phyloP scores from a whole-genome alignment of 169 alveolate species.

The Eimeria brunetti region DNA sequence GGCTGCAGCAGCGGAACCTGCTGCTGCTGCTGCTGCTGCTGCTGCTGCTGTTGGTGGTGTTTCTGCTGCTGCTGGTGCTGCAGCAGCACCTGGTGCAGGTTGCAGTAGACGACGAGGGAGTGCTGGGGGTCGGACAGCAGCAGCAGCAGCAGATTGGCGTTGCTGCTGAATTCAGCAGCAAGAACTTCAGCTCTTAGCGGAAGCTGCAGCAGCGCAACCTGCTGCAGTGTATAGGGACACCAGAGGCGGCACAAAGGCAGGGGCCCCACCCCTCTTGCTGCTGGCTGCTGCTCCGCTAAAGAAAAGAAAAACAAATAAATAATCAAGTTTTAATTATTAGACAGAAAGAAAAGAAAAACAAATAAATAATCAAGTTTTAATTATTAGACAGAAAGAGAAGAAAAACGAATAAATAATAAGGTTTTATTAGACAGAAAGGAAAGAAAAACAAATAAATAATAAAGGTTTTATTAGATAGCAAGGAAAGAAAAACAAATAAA shows the following conservation, averaged over 20 bases:
- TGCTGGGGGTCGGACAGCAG: conserved; percentile 56
- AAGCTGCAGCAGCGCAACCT: conserved; percentile 34
- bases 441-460: too few relatives aligned
- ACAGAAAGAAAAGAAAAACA: background rate
- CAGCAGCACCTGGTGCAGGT: background rate
- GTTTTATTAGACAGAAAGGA: too few relatives aligned
- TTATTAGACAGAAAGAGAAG: too few relatives aligned
- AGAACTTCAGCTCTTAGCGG: background rate
- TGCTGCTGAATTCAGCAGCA: conserved; percentile 30
- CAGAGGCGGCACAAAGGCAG: conserved; percentile 40
- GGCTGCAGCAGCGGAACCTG: conserved; percentile 37
- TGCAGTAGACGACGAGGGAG: conserved; percentile 32
- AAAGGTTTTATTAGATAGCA: too few relatives aligned
- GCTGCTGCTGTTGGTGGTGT: too few relatives aligned
- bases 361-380: too few relatives aligned
- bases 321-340: too few relatives aligned
- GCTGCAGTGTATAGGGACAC: conserved; percentile 28
- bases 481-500: background rate
- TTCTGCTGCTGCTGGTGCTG: background rate
- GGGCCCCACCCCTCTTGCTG: background rate
- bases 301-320: background rate
- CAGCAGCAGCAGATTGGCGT: conserved; percentile 20
- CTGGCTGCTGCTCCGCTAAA: conserved; percentile 47
- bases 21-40: too few relatives aligned
- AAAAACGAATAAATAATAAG: too few relatives aligned